Conservation (phyloP, 2,329 filamentous ascomycete species). For the Xylariaceae sp. region DNA sequence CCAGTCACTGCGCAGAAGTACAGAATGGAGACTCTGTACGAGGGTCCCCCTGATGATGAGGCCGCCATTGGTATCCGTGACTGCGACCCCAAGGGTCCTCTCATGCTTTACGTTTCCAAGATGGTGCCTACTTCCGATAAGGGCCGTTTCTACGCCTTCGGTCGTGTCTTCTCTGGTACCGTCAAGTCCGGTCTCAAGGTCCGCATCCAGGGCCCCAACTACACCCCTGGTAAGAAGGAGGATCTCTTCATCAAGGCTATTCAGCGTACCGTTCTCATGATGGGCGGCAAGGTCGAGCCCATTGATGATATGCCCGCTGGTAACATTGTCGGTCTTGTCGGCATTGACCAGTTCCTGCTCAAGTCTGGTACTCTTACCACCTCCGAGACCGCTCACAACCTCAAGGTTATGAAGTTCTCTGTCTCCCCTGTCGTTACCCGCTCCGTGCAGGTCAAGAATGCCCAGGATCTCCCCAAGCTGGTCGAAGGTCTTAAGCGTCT, state of each 20-base stretch:
- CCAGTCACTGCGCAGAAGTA: conserved; percentile 94
- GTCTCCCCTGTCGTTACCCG: conserved; percentile 98
- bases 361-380: conserved; percentile 99
- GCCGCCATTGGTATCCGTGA: conserved; percentile 94
- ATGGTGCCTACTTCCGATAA: conserved; percentile 99
- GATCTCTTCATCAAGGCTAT: conserved; percentile 99
- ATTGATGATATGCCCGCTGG: conserved; percentile 98
- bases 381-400: conserved; percentile 95
- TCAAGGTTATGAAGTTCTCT: conserved; percentile 99
- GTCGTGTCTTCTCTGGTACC: conserved; percentile 99
- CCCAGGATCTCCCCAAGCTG: conserved; percentile 98
- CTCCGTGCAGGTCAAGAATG: conserved; percentile 99
- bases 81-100: conserved; percentile 94
- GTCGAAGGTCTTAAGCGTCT: conserved; percentile 99
- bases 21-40: conserved; percentile 97
- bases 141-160: conserved; percentile 99
- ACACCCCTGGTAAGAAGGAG: conserved; percentile 95
- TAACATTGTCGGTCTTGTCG: conserved; percentile 99
- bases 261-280: conserved; percentile 99
- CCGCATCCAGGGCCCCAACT: conserved; percentile 99
- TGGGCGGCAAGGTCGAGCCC: conserved; percentile 98
- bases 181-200: conserved; percentile 98
- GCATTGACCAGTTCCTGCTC: conserved; percentile 99
- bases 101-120: conserved; percentile 99
- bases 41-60: conserved; percentile 91